Percentiles rank a stretch among this genome's conserved stretches.
phyloP scores from a whole-genome alignment of 768 basidiomycete genomes.

The Coprinopsis cinerea region DNA sequence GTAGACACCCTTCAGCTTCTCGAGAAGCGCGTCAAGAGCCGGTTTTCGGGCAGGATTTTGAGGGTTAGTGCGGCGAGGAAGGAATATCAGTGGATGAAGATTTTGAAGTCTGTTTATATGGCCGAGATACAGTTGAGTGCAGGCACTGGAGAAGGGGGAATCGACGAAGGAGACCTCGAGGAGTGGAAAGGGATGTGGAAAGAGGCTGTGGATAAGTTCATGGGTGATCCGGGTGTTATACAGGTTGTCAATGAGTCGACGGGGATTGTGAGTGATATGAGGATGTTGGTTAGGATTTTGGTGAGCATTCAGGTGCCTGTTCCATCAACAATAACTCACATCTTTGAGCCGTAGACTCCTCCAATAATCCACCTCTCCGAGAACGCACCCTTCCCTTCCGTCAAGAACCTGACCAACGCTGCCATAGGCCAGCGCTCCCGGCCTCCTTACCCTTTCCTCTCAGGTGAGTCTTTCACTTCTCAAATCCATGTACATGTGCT shows the following conservation, averaged over 20 bases:
- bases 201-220: conserved; percentile 47
- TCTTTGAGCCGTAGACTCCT: conserved; percentile 30
- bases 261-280: conserved; percentile 53
- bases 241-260: conserved; percentile 53
- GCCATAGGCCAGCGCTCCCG: conserved; percentile 52
- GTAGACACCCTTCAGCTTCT: conserved; percentile 84
- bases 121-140: neutral
- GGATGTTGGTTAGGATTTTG: conserved; percentile 52
- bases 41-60: conserved; percentile 90
- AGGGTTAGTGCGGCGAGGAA: conserved; percentile 60
- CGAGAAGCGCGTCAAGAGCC: conserved; percentile 95
- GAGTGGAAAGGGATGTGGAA: conserved; percentile 65
- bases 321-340: neutral
- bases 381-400: conserved; percentile 47
- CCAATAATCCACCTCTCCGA: conserved; percentile 42
- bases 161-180: conserved; percentile 15
- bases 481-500: neutral
- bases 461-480: neutral
- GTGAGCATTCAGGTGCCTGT: conserved; percentile 48
- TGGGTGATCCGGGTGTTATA: conserved; percentile 41
- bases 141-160: conserved; percentile 18
- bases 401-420: conserved; percentile 36
- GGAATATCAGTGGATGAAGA: conserved; percentile 44
- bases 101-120: conserved; percentile 34
- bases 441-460: conserved; percentile 23